These are phyloP conservation scores for Trichoderma parareesei DNA, from an alignment of 495 filamentous ascomycete genomes.

Conservation along the genomic window DNA sequence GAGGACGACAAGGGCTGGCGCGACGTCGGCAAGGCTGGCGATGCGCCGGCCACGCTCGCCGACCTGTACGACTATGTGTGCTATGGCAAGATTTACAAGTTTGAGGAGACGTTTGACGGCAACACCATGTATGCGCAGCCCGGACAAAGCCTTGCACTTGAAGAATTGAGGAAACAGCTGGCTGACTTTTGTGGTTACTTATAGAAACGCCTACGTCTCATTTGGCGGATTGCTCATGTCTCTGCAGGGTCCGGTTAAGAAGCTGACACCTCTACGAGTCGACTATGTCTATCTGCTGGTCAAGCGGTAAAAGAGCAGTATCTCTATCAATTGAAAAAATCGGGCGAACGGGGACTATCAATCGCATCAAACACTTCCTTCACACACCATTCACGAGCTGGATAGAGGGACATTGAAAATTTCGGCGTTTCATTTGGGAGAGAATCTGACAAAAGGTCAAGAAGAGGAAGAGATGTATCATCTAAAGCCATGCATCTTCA, in stretches of 20 bases:
- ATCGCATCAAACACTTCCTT: background rate
- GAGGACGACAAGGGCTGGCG: constrained; percentile 68
- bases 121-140: constrained; percentile 65
- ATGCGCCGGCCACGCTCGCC: constrained; percentile 57
- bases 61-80: constrained; percentile 97
- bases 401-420: too few relatives aligned
- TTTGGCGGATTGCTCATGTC: constrained; percentile 87
- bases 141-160: background rate
- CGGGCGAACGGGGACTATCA: background rate
- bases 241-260: constrained; percentile 91
- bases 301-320: constrained; percentile 61
- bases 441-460: background rate
- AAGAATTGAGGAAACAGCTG: background rate
- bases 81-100: constrained; percentile 95
- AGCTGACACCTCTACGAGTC: constrained; percentile 78
- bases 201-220: constrained; percentile 81
- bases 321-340: background rate
- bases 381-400: too few relatives aligned
- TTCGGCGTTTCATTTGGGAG: too few relatives aligned
- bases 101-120: constrained; percentile 74
- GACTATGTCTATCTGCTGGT: constrained; percentile 89
- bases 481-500: background rate
- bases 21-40: constrained; percentile 51
- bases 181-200: constrained; percentile 16
- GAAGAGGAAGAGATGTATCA: background rate